Percentiles rank a stretch among this genome's conserved stretches.
Evolutionary conservation across 805 yeast genomes (phyloP).

Genomic region (Candida peoriensis): DNA sequence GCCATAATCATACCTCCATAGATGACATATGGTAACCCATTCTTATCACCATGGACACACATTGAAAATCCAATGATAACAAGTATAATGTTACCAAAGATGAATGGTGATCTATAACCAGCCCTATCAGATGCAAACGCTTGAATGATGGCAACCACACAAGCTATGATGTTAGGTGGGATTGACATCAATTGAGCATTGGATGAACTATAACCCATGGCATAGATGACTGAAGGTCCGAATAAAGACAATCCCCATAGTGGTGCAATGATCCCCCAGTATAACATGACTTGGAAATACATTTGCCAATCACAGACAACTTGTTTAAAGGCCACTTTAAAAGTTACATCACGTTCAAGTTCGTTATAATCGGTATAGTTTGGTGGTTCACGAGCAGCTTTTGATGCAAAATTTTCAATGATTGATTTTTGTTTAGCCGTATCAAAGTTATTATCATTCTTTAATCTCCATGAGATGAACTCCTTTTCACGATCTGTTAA

Average conservation of each 20-base stretch:
- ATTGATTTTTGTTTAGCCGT: constrained; percentile 1
- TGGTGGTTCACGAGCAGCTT: constrained; percentile 3
- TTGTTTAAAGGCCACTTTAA: constrained; percentile 11
- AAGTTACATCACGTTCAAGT: constrained; percentile 6
- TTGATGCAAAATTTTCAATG: constrained; percentile 1
- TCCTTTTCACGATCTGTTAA: constrained; percentile 30
- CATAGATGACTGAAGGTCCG: constrained; percentile 36
- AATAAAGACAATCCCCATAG: constrained; percentile 34
- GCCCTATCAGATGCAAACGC: constrained; percentile 23
- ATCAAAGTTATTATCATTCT: constrained; percentile 4
- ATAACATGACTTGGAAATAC: constrained; percentile 24
- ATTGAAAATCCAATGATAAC: constrained; percentile 31
- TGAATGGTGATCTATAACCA: constrained; percentile 28
- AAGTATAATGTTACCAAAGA: constrained; percentile 22
- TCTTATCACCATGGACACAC: constrained; percentile 24
- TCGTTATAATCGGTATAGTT: constrained; percentile 9
- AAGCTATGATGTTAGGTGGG: constrained; percentile 35
- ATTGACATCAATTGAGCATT: constrained; percentile 37
- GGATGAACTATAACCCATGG: constrained; percentile 34
- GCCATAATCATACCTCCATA: neutral
- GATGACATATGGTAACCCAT: constrained; percentile 9
- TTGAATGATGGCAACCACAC: constrained; percentile 22
- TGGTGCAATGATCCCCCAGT: constrained; percentile 29
- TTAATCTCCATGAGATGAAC: constrained; percentile 15
- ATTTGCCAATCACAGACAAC: constrained; percentile 28